These are phyloP conservation scores for Euphorbia celastroides DNA, from an alignment of 441 rosid species.

Conservation along the genomic window DNA sequence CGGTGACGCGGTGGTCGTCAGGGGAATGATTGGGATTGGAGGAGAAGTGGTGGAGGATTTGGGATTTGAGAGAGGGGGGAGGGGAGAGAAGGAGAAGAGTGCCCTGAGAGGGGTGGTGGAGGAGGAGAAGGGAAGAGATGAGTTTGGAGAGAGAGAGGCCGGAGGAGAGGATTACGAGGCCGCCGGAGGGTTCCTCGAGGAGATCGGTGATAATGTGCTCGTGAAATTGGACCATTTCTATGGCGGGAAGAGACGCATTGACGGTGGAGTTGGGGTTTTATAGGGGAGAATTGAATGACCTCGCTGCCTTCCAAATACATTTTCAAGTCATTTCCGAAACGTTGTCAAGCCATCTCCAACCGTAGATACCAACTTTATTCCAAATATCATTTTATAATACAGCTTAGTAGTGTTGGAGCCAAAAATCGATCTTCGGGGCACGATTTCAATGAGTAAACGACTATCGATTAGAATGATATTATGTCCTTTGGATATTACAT, in stretches of 20 bases:
- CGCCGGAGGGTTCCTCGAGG: conserved; percentile 67
- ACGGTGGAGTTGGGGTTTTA: conserved; percentile 5
- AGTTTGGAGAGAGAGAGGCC: conserved; percentile 80
- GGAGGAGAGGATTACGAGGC: conserved; percentile 71
- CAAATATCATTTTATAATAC: too few species aligned
- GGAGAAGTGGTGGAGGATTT: conserved; percentile 42
- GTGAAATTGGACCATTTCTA: conserved; percentile 67
- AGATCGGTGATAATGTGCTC: conserved; percentile 73
- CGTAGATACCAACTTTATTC: too few species aligned
- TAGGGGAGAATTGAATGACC: not conserved
- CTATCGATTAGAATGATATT: too few species aligned
- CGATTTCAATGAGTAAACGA: too few species aligned
- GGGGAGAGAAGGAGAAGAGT: conserved; percentile 69
- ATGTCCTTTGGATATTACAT: too few species aligned
- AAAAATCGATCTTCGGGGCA: too few species aligned
- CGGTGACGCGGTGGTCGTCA: conserved; percentile 30
- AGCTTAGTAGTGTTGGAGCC: too few species aligned
- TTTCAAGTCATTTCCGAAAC: too few species aligned
- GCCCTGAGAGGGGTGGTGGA: conserved; percentile 70
- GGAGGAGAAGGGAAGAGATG: conserved; percentile 60
- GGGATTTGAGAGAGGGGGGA: conserved; percentile 58
- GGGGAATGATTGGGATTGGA: conserved; percentile 22
- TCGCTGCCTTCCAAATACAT: too few species aligned
- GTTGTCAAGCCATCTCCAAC: too few species aligned
- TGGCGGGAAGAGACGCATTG: conserved; percentile 17